phyloP scores from a whole-genome alignment of 2,329 filamentous ascomycete species.

The Paradendryphiella salina region DNA sequence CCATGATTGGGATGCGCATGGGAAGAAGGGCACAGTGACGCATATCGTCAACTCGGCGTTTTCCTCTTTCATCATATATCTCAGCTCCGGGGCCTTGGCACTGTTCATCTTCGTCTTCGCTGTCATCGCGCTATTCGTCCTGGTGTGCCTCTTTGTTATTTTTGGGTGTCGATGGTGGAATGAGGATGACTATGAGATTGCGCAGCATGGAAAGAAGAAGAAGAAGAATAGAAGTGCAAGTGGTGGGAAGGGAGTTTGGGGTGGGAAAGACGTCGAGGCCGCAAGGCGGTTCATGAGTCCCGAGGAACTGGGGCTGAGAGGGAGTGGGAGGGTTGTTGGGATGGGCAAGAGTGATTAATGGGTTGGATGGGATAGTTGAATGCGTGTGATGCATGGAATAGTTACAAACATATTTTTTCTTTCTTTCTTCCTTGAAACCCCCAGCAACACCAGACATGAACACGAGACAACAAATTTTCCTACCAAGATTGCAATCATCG shows the following conservation, averaged over 20 bases:
- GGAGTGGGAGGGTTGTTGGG: constrained; percentile 34
- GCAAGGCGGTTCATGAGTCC: constrained; percentile 31
- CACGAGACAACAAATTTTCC: too few species aligned
- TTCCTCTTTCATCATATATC: constrained; percentile 19
- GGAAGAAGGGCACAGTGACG: constrained; percentile 32
- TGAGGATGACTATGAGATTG: constrained; percentile 35
- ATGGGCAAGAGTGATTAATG: constrained; percentile 42
- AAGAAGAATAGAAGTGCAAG: constrained; percentile 14
- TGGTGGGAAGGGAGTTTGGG: constrained; percentile 11
- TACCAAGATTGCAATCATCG: too few species aligned
- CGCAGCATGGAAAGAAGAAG: constrained; percentile 32
- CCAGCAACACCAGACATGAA: too few species aligned
- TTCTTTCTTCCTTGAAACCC: not conserved
- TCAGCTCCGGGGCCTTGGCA: constrained; percentile 32
- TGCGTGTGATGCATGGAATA: not conserved
- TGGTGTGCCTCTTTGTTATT: constrained; percentile 32
- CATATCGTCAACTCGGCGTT: constrained; percentile 21
- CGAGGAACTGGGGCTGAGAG: constrained; percentile 34
- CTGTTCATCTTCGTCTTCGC: constrained; percentile 30
- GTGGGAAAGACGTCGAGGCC: constrained; percentile 27
- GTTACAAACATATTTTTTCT: not conserved
- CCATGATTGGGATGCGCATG: constrained; percentile 36
- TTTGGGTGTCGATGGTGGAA: constrained; percentile 31
- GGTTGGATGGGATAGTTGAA: not conserved
- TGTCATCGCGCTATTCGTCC: constrained; percentile 30